Percentiles rank a stretch among this genome's conserved stretches.
Evolutionary conservation across 179 eudicot genomes (phyloP).

Genomic region (Nepenthes alata): DNA sequence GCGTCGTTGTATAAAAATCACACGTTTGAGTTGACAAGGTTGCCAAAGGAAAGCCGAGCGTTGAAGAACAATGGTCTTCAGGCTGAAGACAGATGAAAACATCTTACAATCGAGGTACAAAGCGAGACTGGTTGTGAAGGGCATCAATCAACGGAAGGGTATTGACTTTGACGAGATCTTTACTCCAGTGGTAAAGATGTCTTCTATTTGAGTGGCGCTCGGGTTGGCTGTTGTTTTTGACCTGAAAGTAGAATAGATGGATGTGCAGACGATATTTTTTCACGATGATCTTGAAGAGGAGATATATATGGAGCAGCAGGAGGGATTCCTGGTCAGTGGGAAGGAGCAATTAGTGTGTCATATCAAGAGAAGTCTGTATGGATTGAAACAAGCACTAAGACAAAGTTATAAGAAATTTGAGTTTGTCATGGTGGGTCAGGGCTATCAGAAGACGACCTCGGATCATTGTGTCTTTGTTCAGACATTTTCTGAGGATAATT

Average conservation of each 20-base stretch:
- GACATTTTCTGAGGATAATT: background rate
- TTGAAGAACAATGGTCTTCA: too few species aligned
- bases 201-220: background rate
- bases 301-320: background rate
- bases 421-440: background rate
- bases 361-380: background rate
- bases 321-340: background rate
- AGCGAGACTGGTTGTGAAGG: background rate
- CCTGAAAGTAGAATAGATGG: background rate
- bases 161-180: conserved; percentile 5
- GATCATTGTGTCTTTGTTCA: conserved; percentile 1
- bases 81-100: too few species aligned
- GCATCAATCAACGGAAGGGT: background rate
- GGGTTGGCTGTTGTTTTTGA: background rate
- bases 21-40: too few species aligned
- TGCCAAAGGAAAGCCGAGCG: too few species aligned
- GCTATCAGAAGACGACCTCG: background rate
- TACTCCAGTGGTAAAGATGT: background rate
- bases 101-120: background rate
- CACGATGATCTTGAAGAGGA: background rate
- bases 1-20: too few species aligned
- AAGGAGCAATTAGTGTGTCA: background rate
- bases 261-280: background rate
- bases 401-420: conserved; percentile 1
- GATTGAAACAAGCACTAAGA: background rate